phyloP scores from a whole-genome alignment of 2,329 filamentous ascomycete species.

The Colletotrichum coccodes region DNA sequence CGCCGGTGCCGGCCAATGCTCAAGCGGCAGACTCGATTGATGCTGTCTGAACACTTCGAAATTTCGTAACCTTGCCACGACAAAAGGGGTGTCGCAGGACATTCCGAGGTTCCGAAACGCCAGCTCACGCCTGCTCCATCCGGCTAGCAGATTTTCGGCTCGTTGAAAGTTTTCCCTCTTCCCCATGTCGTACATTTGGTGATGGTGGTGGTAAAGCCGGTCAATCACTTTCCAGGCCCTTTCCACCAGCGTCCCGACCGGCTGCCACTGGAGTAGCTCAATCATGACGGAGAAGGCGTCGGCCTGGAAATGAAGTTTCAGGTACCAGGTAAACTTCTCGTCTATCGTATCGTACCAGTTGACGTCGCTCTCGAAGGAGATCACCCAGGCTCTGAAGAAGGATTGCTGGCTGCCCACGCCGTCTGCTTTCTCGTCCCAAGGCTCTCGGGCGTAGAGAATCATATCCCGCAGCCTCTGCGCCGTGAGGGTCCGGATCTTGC shows the following conservation, averaged over 20 bases:
- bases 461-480: slow-evolving; percentile 59
- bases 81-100: slow-evolving; percentile 53
- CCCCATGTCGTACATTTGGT: slow-evolving; percentile 60
- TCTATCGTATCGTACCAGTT: slow-evolving; percentile 53
- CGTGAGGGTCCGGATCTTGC: slow-evolving; percentile 56
- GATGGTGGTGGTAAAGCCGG: slow-evolving; percentile 57
- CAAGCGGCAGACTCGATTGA: neutral
- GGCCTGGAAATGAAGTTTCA: slow-evolving; percentile 63
- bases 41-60: slow-evolving; percentile 33
- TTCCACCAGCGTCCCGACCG: slow-evolving; percentile 59
- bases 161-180: slow-evolving; percentile 55
- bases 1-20: neutral
- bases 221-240: slow-evolving; percentile 61
- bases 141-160: slow-evolving; percentile 59
- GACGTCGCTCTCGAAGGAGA: slow-evolving; percentile 57
- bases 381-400: slow-evolving; percentile 63
- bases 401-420: slow-evolving; percentile 61
- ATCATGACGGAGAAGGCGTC: slow-evolving; percentile 66
- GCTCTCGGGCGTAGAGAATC: slow-evolving; percentile 55
- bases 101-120: slow-evolving; percentile 49
- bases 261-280: slow-evolving; percentile 60
- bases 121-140: slow-evolving; percentile 61
- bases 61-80: slow-evolving; percentile 55
- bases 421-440: slow-evolving; percentile 60
- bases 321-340: slow-evolving; percentile 65